These are phyloP conservation scores for Chlamydomonas schloesseri DNA, from an alignment of 139 green algal species.

Conservation along the genomic window DNA sequence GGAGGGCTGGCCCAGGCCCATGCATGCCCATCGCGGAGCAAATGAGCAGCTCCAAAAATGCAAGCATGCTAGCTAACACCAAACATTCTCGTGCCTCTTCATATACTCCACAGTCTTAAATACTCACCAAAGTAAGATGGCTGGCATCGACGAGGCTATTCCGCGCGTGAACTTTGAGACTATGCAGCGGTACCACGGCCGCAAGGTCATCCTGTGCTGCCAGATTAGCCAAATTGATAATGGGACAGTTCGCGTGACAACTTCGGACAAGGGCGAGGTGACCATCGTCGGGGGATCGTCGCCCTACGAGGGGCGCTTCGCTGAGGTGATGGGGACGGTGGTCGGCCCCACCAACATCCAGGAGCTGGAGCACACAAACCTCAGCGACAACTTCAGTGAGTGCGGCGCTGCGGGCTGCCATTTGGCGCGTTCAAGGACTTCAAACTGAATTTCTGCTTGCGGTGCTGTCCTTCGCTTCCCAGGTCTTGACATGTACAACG, in stretches of 20 bases:
- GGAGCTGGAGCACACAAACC: conserved; percentile 9
- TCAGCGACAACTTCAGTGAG: conserved; percentile 40
- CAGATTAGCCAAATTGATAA: conserved; percentile 30
- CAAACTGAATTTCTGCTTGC: background rate
- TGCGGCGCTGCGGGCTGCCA: background rate
- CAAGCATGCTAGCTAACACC: too few species aligned
- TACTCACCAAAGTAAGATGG: background rate
- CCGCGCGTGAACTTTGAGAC: conserved; percentile 43
- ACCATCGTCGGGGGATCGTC: background rate
- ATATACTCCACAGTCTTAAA: too few species aligned
- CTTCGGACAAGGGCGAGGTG: conserved; percentile 39
- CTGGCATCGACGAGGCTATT: conserved; percentile 20
- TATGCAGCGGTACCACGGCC: conserved; percentile 32
- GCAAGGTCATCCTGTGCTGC: conserved; percentile 21
- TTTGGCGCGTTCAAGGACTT: too few species aligned
- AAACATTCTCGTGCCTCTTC: too few species aligned
- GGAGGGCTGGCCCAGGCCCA: too few species aligned
- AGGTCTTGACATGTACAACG: conserved; percentile 47
- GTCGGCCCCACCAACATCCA: conserved; percentile 31
- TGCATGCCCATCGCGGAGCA: too few species aligned
- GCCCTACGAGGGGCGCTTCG: conserved; percentile 30
- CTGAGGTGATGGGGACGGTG: conserved; percentile 34
- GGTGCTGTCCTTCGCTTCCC: background rate
- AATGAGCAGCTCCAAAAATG: too few species aligned
- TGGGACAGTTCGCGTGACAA: background rate